These are phyloP conservation scores for Heteromeles arbutifolia DNA, from an alignment of 306 rosid species.

Conservation along the genomic window DNA sequence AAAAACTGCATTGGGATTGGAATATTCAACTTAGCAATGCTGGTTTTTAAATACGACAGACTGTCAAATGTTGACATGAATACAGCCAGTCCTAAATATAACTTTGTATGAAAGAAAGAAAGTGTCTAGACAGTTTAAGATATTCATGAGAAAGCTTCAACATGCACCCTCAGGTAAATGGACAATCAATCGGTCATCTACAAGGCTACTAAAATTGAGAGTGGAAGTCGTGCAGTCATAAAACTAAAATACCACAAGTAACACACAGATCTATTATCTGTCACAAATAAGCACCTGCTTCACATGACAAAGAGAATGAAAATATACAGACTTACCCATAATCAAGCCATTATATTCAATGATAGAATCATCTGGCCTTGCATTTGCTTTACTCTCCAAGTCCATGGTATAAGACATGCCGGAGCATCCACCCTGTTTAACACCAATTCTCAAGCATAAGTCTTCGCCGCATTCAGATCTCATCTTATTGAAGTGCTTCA, in stretches of 20 bases:
- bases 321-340: conserved; percentile 46
- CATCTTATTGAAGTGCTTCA: conserved; percentile 91
- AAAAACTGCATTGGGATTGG: neutral
- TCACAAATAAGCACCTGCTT: neutral
- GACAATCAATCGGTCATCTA: neutral
- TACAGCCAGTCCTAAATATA: neutral
- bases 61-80: neutral
- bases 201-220: neutral
- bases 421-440: conserved; percentile 97
- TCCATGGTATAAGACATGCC: conserved; percentile 98
- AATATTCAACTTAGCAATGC: neutral
- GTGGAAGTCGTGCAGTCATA: neutral
- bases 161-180: neutral
- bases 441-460: conserved; percentile 90
- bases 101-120: neutral
- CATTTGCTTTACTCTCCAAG: conserved; percentile 63
- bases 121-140: neutral
- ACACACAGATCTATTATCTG: neutral
- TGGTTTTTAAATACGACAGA: neutral
- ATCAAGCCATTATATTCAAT: conserved; percentile 75
- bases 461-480: conserved; percentile 64
- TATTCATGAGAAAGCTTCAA: neutral
- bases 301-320: neutral
- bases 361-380: conserved; percentile 76
- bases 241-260: neutral